These are phyloP conservation scores for Parietaria judaica DNA, from an alignment of 306 rosid genomes.

Conservation along the genomic window DNA sequence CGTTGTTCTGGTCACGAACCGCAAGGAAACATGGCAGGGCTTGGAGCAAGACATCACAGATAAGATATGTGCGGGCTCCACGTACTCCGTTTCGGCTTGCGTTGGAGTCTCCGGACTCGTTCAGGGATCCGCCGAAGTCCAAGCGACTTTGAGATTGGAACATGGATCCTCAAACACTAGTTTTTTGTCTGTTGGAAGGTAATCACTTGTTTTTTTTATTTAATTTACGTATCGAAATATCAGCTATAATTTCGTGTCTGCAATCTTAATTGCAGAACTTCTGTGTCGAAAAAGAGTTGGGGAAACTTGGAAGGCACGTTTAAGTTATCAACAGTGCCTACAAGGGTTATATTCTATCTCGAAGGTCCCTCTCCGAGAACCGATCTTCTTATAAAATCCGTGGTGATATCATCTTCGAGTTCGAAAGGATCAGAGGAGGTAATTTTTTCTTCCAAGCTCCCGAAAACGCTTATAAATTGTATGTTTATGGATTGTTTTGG, in stretches of 20 bases:
- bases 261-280: conserved; percentile 43
- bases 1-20: conserved; percentile 56
- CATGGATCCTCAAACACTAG: conserved; percentile 44
- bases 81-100: conserved; percentile 58
- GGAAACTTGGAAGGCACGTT: conserved; percentile 72
- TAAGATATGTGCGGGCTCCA: conserved; percentile 40
- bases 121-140: conserved; percentile 57
- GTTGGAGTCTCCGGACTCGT: conserved; percentile 69
- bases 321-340: conserved; percentile 50
- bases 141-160: conserved; percentile 76
- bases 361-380: conserved; percentile 90
- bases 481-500: conserved; percentile 11
- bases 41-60: conserved; percentile 83
- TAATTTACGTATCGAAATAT: conserved; percentile 4
- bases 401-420: conserved; percentile 38
- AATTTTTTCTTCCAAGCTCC: conserved; percentile 16
- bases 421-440: conserved; percentile 42
- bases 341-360: conserved; percentile 56
- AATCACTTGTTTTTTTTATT: conserved; percentile 13
- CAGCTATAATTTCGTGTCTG: background rate
- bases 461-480: background rate
- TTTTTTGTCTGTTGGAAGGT: conserved; percentile 71
- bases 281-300: conserved; percentile 58
- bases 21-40: conserved; percentile 92
- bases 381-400: conserved; percentile 62